phyloP scores from a whole-genome alignment of 2,329 filamentous ascomycete genomes.

The Aspergillus clavatus region DNA sequence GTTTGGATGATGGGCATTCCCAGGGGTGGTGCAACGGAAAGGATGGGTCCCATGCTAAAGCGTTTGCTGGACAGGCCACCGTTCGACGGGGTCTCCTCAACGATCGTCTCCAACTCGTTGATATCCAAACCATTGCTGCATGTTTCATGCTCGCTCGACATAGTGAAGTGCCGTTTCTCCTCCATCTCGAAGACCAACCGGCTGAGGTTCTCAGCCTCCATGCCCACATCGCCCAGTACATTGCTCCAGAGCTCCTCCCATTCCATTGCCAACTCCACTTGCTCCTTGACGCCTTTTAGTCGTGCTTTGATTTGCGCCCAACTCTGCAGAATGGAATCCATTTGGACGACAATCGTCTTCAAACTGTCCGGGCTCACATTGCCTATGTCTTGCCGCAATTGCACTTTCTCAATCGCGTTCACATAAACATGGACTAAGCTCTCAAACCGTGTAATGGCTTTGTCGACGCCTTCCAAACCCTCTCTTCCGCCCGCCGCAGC shows the following conservation, averaged over 20 bases:
- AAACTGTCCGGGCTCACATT: conserved; percentile 68
- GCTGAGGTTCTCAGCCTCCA: conserved; percentile 75
- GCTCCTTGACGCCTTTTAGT: conserved; percentile 73
- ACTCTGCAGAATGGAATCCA: conserved; percentile 78
- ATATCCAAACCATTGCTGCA: conserved; percentile 61
- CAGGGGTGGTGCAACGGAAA: conserved; percentile 47
- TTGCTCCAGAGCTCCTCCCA: conserved; percentile 97
- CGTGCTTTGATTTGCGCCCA: conserved; percentile 79
- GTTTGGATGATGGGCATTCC: conserved; percentile 41
- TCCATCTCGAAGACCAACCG: conserved; percentile 96
- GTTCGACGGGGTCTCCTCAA: conserved; percentile 71
- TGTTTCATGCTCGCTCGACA: conserved; percentile 58
- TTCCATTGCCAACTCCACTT: conserved; percentile 97
- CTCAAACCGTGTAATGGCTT: conserved; percentile 77
- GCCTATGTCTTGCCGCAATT: conserved; percentile 70
- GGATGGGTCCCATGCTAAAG: conserved; percentile 60
- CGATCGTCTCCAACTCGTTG: conserved; percentile 85
- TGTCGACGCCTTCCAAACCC: conserved; percentile 53
- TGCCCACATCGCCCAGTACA: conserved; percentile 87
- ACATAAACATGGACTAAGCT: conserved; percentile 89
- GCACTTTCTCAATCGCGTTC: conserved; percentile 85
- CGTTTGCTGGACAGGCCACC: conserved; percentile 57
- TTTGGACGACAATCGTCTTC: conserved; percentile 71
- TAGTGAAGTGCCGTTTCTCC: conserved; percentile 77
- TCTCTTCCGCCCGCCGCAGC: conserved; percentile 72